Evolutionary conservation across 2,329 filamentous ascomycete genomes (phyloP).

Genomic region (Volutella citrinella): DNA sequence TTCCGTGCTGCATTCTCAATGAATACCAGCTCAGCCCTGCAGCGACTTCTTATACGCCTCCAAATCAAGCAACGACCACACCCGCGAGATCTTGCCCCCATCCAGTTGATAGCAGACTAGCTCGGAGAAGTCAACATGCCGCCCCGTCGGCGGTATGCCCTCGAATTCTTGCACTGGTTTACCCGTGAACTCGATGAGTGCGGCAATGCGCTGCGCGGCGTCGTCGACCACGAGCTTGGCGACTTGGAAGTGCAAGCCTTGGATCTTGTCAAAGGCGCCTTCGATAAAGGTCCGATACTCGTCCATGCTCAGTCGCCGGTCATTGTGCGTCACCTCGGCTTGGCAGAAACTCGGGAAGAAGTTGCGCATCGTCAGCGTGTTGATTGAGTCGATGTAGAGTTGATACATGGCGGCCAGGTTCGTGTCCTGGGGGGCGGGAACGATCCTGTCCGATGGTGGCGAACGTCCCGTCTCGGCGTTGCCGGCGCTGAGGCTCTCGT

Average conservation of each 20-base stretch:
- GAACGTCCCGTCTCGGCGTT: no score
- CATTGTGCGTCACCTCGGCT: slow-evolving; percentile 28
- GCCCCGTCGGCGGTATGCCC: slow-evolving; percentile 28
- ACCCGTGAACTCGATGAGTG: slow-evolving; percentile 28
- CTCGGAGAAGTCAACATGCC: slow-evolving; percentile 28
- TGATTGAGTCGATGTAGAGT: slow-evolving; percentile 31
- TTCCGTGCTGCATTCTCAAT: no score
- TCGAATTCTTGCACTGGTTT: slow-evolving; percentile 24
- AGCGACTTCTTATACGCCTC: no score
- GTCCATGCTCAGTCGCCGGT: slow-evolving; percentile 15
- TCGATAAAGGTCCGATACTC: slow-evolving; percentile 29
- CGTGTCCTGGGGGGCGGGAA: no score
- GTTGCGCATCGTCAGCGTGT: slow-evolving; percentile 22
- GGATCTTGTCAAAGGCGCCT: slow-evolving; percentile 24
- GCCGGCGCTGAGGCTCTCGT: no score
- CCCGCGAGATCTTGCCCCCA: slow-evolving; percentile 28
- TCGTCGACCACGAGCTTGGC: slow-evolving; percentile 29
- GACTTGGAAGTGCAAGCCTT: slow-evolving; percentile 25
- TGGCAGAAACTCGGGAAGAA: slow-evolving; percentile 27
- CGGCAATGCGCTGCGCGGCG: slow-evolving; percentile 28
- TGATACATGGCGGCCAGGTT: slow-evolving; percentile 23
- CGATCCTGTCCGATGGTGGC: no score
- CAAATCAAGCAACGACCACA: slow-evolving; percentile 34
- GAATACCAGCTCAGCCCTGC: no score
- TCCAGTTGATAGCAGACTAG: slow-evolving; percentile 33